Evolutionary conservation across 2,329 filamentous ascomycete species (phyloP), one percentile per base, ranked within the genome.

Genomic region (Sphaerostilbella broomeana): DNA sequence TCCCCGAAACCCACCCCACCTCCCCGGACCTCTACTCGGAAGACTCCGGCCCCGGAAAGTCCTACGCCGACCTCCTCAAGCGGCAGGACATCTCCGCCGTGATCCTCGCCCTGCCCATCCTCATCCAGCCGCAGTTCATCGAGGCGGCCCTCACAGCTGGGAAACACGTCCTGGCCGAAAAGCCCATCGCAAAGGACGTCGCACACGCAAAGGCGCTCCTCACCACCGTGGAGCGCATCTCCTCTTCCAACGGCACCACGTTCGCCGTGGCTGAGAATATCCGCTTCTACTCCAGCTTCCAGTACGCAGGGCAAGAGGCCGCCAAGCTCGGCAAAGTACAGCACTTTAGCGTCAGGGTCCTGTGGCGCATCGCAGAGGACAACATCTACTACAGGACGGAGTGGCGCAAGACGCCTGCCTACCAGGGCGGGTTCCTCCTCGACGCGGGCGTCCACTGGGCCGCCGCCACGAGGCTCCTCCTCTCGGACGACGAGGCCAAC

Each of bases 341-440:
- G 63, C 71, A 63, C 11, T 82, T 84, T 56, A 55, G 57, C 30
- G 60, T 65, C 20, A 53, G 58, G 18, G 36, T 65, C 22, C 55
- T 63, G 40, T 54, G 46, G 11, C 56, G 61, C 47, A 59, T 69
- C 54, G 42, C 52, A 27, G 33, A 48, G 40, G 51, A 54, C 38
- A 55, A 67, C 51, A 68, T 69, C 55, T 76, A 69, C 53, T 70
- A 66, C 48, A 63, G 69, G 33, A 77, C 73, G 3, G 47, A 62
- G 18, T 76, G 84, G 85, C 77, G 85, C 39, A 81, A 81, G 57
- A 71, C 64, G 40, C 84, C 84, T 1, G 68, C 73, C 37, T 75
- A 86, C 55, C 83, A 87, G 59, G 85, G 84, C 39, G 84, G 85
- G 0, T 88, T 87, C 55, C 58, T 88, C 39, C 73, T 89, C 2